Evolutionary conservation across 805 yeast species (phyloP), one percentile per base, ranked within the genome.

Genomic region (Kockiozyma suomiensis): DNA sequence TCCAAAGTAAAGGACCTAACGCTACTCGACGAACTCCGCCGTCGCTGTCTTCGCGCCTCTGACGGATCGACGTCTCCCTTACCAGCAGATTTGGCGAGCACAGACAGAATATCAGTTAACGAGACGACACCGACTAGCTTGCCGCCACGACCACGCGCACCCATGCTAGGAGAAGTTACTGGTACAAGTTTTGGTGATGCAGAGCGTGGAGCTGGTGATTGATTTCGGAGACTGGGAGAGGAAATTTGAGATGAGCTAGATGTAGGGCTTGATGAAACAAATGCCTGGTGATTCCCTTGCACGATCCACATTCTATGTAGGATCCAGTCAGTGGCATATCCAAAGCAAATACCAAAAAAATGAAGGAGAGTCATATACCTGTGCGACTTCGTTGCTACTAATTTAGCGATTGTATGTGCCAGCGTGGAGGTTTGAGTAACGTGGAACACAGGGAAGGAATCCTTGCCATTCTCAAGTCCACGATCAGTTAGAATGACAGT

Each of bases 391-490:
- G 99, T 93, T 4, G 99, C 98, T 13, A 93, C 98, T 67, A 93
- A 78, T 73, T 94, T 93, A 35, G 98, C 98, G 70, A 94, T 82
- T 7, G 96, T 90, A 73, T 97, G 82, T 35, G 90, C 96, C 52
- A 94, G 79, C 0, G 94, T 85, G 8, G 96, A 84, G 42, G 82
- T 81, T 62, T 84, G 83, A 64, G 89, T 86, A 26, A 93, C 97
- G 73, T 93, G 96, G 81, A 93, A 93, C 42, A 94, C 93, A 17
- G 99, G 99, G 79, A 87, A 93, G 43, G 96, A 90, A 76, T 93
- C 99, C 74, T 92, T 91, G 54, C 97, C 97, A 71, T 91, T 92
- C 70, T 87, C 96, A 33, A 93, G 80, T 21, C 99, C 99, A 71
- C 97, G 85, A 56, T 86, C 86, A 65, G 88, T 86, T 65, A 94